Base-by-base conservation (phyloP, 2,329 filamentous ascomycete genomes). In the Fusarium kyushuense region DNA sequence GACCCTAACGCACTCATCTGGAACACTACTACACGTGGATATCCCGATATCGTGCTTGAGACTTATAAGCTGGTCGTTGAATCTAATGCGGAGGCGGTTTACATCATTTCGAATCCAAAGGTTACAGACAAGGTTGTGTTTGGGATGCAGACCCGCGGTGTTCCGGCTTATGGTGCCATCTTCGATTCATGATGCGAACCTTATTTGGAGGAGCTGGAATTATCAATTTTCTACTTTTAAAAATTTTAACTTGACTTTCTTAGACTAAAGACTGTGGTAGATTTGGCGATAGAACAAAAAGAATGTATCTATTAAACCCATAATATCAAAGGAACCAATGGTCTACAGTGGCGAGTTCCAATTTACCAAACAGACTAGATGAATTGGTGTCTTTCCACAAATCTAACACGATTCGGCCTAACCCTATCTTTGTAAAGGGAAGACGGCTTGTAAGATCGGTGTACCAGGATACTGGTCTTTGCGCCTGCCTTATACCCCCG, bases 21-120 rank as follows among this genome's bases (percentile, higher is more conserved):
- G 59, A 63, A 63, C 12, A 63, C 59, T 9, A 63, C 58, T 0
- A 54, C 52, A 21, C 59, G 58, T 2, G 59, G 59, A 6, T 63
- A 63, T 29, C 59, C 59, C 0, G 58, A 63, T 17, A 63, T 63
- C 3, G 59, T 63, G 0, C 49, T 46, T 1, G 59, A 63, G 49
- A 63, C 59, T 12, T 63, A 63, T 11, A 61, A 63, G 17, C 16
- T 63, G 9, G 59, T 63, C 1, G 35, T 63, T 11, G 58, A 63
- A 42, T 63, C 58, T 2, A 21, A 63, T 6, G 58, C 59, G 5
- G 59, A 63, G 36, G 59, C 59, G 2, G 59, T 63, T 0, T 63
- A 63, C 4, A 63, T 63, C 9, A 63, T 63, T 5, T 63, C 59
- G 0, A 63, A 63, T 9, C 59, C 59, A 2, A 63, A 63, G 25